These are phyloP conservation scores for Solanum rostratum DNA, from an alignment of 257 asterid genomes.

Conservation along the genomic window DNA sequence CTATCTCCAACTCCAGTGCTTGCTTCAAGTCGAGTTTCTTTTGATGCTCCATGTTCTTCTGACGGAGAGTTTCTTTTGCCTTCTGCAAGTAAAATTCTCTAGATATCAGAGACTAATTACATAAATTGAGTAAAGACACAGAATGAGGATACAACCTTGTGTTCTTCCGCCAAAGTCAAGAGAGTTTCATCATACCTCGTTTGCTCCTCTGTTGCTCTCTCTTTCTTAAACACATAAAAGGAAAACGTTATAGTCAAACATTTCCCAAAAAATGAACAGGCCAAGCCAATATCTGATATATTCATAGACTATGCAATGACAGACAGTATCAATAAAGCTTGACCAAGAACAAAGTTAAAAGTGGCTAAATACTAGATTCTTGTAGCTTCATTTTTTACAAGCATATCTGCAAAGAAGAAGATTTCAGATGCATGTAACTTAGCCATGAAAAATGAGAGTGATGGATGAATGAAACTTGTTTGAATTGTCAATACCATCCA, in stretches of 20 bases:
- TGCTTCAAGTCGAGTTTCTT: slow-evolving; percentile 59
- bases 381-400: background rate
- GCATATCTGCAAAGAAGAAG: background rate
- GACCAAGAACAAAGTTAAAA: background rate
- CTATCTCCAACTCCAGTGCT: slow-evolving; percentile 51
- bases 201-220: slow-evolving; percentile 57
- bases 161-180: slow-evolving; percentile 58
- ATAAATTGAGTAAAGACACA: background rate
- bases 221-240: slow-evolving; percentile 24
- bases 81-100: slow-evolving; percentile 25
- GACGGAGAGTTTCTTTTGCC: slow-evolving; percentile 39
- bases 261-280: background rate
- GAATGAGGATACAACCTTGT: slow-evolving; percentile 31
- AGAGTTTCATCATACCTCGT: slow-evolving; percentile 33
- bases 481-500: background rate
- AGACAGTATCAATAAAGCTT: background rate
- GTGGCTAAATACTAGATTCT: background rate
- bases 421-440: background rate
- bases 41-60: slow-evolving; percentile 42
- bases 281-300: background rate
- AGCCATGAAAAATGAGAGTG: background rate
- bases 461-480: background rate
- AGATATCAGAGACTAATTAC: slow-evolving; percentile 1
- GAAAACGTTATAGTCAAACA: slow-evolving; percentile 9
- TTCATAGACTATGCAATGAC: background rate